A percentile compares a stretch with the other conserved stretches of the same genome.
Evolutionary conservation across 306 rosid species (phyloP).

Genomic region (Lathyrus aphaca): DNA sequence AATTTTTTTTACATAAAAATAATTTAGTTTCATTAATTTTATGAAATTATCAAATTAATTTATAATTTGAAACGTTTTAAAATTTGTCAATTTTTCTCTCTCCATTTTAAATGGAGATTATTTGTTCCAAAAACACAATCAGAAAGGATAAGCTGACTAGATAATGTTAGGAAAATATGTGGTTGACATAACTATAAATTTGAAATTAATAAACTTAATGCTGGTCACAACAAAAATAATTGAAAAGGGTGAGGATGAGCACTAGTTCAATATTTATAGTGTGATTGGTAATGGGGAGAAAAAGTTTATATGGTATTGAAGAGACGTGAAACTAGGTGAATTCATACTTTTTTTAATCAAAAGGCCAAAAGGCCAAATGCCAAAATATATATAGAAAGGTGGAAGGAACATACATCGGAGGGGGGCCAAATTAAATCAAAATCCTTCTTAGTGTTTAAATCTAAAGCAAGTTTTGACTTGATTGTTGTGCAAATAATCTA

Average conservation of each 20-base stretch:
- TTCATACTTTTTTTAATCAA: background rate
- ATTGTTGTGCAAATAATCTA: no score
- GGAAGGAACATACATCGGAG: no score
- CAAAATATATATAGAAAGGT: no score
- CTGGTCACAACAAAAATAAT: constrained; percentile 1
- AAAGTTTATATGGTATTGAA: background rate
- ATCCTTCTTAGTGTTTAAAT: no score
- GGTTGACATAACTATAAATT: constrained; percentile 13
- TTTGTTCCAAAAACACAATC: background rate
- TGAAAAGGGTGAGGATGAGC: background rate
- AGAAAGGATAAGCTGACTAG: constrained; percentile 10
- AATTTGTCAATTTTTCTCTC: no score
- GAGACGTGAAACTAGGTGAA: background rate
- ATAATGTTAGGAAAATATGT: constrained; percentile 22
- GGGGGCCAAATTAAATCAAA: no score
- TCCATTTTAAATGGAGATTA: constrained; percentile 19
- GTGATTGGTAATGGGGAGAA: constrained; percentile 2
- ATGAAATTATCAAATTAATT: background rate
- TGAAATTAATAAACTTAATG: constrained; percentile 19
- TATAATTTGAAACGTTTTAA: background rate
- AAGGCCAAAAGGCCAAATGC: no score
- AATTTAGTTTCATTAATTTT: no score
- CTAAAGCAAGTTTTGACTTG: no score
- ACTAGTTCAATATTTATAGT: background rate
- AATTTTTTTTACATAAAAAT: no score